Evolutionary conservation across 2,329 filamentous ascomycete species (phyloP).

Genomic region (Nemania diffusa): DNA sequence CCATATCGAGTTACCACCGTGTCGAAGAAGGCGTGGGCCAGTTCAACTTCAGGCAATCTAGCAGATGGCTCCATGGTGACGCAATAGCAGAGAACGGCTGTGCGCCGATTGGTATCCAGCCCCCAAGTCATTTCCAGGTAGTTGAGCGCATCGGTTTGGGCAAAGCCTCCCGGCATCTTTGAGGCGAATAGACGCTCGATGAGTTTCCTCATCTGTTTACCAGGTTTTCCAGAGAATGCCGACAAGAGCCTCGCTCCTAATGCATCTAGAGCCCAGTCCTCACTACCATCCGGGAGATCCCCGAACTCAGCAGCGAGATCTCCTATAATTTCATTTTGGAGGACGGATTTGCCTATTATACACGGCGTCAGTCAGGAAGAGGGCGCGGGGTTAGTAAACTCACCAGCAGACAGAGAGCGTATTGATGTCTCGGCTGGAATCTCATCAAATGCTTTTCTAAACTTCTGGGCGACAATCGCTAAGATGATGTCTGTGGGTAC

Average conservation of each 20-base stretch:
- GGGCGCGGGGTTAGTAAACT: not conserved
- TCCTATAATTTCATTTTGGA: conserved; percentile 98
- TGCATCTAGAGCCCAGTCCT: conserved; percentile 96
- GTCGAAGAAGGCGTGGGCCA: conserved; percentile 93
- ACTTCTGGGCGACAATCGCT: conserved; percentile 90
- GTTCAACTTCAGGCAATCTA: conserved; percentile 86
- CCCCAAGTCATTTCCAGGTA: conserved; percentile 96
- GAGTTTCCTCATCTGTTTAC: conserved; percentile 93
- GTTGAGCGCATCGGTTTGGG: not conserved
- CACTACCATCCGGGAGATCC: conserved; percentile 97
- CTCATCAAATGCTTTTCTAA: conserved; percentile 91
- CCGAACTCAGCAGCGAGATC: conserved; percentile 98
- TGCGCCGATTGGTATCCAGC: conserved; percentile 84
- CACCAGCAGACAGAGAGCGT: conserved; percentile 96
- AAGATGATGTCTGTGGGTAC: conserved; percentile 91
- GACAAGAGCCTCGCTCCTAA: conserved; percentile 94
- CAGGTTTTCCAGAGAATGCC: conserved; percentile 96
- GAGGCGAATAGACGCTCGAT: conserved; percentile 95
- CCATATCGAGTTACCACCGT: conserved; percentile 91
- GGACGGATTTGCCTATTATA: conserved; percentile 86
- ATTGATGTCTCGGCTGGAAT: conserved; percentile 95
- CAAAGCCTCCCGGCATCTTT: conserved; percentile 91
- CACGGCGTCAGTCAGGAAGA: not conserved
- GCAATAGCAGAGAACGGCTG: conserved; percentile 86
- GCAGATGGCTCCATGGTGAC: conserved; percentile 92